Evolutionary conservation across 1,139 yeast species (phyloP).

Genomic region (Diutina neorugosa): DNA sequence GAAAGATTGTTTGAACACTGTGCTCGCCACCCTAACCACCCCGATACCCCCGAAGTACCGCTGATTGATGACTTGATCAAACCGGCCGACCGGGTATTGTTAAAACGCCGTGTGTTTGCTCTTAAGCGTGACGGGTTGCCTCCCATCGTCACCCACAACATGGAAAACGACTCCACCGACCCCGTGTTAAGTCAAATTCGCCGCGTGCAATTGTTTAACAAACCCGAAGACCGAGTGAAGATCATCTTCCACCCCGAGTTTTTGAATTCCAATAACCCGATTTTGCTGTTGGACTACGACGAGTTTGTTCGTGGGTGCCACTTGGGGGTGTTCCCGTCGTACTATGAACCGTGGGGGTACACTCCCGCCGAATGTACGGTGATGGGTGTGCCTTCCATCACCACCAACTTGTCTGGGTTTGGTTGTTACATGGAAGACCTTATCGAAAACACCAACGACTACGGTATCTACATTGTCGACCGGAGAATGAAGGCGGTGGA

Average conservation of each 20-base stretch:
- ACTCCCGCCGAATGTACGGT: constrained; percentile 99
- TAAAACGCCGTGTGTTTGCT: constrained; percentile 90
- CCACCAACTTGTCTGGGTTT: constrained; percentile 92
- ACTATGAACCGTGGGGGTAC: constrained; percentile 99
- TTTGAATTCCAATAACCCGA: constrained; percentile 88
- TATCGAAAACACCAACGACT: constrained; percentile 88
- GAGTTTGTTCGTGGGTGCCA: constrained; percentile 98
- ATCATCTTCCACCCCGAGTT: constrained; percentile 97
- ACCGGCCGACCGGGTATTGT: constrained; percentile 77
- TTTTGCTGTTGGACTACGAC: constrained; percentile 86
- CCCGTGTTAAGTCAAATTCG: constrained; percentile 89
- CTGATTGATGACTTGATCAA: constrained; percentile 70
- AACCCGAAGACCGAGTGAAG: constrained; percentile 84
- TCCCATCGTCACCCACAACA: constrained; percentile 96
- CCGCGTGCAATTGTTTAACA: constrained; percentile 81
- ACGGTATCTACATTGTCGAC: constrained; percentile 94
- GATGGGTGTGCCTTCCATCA: constrained; percentile 98
- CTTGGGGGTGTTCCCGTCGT: constrained; percentile 95
- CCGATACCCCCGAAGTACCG: constrained; percentile 46
- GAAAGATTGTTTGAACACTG: constrained; percentile 85
- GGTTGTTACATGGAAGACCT: constrained; percentile 98
- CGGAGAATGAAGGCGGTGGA: constrained; percentile 89
- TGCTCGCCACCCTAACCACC: constrained; percentile 58
- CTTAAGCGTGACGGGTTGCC: constrained; percentile 82
- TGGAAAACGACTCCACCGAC: constrained; percentile 84